Percentiles rank a stretch among this genome's conserved stretches.
Conservation (phyloP, 306 rosid species). For the Mimosa bimucronata region DNA sequence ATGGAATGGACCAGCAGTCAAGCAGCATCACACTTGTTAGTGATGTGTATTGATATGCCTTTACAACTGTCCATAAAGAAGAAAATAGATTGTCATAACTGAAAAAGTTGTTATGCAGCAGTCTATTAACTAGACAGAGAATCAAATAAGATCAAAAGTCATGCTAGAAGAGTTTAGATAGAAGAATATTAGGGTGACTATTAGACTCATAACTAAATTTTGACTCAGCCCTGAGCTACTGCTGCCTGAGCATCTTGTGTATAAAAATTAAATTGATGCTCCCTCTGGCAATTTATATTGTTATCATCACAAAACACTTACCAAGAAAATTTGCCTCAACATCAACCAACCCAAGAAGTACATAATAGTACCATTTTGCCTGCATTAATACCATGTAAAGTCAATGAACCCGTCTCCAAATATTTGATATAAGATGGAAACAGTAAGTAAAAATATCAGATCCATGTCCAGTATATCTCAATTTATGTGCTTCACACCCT, state of each 20-base stretch:
- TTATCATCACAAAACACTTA: slow-evolving; percentile 35
- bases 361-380: slow-evolving; percentile 85
- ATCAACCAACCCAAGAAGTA: slow-evolving; percentile 74
- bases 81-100: slow-evolving; percentile 12
- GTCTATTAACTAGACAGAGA: not conserved
- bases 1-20: slow-evolving; percentile 96
- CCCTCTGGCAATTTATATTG: not conserved
- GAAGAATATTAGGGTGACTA: not conserved
- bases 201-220: slow-evolving; percentile 16
- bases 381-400: slow-evolving; percentile 39
- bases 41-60: slow-evolving; percentile 97
- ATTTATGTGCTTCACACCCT: slow-evolving; percentile 10
- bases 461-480: not conserved
- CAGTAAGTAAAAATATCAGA: slow-evolving; percentile 13
- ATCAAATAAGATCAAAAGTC: slow-evolving; percentile 12
- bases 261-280: slow-evolving; percentile 20
- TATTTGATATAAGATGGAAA: slow-evolving; percentile 18
- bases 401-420: not conserved
- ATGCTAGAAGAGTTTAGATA: slow-evolving; percentile 11
- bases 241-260: slow-evolving; percentile 7
- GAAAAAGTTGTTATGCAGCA: slow-evolving; percentile 6
- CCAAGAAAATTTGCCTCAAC: slow-evolving; percentile 97
- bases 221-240: not conserved
- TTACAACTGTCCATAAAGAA: slow-evolving; percentile 77
- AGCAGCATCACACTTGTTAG: slow-evolving; percentile 94